These are phyloP conservation scores for Galerina marginata DNA, from an alignment of 768 basidiomycete genomes.

Conservation along the genomic window DNA sequence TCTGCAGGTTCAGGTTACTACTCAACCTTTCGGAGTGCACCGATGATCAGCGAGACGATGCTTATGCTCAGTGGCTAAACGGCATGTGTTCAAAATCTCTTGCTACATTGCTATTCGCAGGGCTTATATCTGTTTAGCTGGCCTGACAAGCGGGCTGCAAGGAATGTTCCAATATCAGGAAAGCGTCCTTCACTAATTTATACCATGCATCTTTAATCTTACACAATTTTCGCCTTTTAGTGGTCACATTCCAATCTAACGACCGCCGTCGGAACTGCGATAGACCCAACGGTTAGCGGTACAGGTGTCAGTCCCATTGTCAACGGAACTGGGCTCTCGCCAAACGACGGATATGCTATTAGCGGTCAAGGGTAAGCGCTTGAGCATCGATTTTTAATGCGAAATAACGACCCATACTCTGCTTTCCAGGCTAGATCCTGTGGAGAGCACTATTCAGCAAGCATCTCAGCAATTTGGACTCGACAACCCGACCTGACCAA, in stretches of 20 bases:
- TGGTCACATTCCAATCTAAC: conserved; percentile 64
- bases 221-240: conserved; percentile 35
- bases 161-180: conserved; percentile 57
- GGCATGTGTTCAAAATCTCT: conserved; percentile 34
- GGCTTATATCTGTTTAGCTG: conserved; percentile 34
- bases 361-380: conserved; percentile 37
- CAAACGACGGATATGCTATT: conserved; percentile 67
- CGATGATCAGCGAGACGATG: conserved; percentile 53
- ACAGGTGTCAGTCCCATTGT: conserved; percentile 36
- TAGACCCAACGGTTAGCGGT: conserved; percentile 38
- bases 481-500: too few relatives aligned
- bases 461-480: conserved; percentile 40
- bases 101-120: neutral
- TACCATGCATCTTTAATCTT: conserved; percentile 18
- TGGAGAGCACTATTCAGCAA: conserved; percentile 35
- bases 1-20: conserved; percentile 6
- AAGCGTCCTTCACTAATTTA: conserved; percentile 3
- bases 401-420: neutral
- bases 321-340: conserved; percentile 54
- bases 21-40: conserved; percentile 54
- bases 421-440: conserved; percentile 30
- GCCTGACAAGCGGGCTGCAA: conserved; percentile 43
- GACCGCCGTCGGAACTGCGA: conserved; percentile 47
- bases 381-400: neutral
- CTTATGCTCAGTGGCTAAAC: conserved; percentile 59